Percentiles rank a stretch among this genome's conserved stretches.
These are phyloP conservation scores for Exophiala sideris DNA, from an alignment of 2,329 filamentous ascomycete species.

Conservation along the genomic window DNA sequence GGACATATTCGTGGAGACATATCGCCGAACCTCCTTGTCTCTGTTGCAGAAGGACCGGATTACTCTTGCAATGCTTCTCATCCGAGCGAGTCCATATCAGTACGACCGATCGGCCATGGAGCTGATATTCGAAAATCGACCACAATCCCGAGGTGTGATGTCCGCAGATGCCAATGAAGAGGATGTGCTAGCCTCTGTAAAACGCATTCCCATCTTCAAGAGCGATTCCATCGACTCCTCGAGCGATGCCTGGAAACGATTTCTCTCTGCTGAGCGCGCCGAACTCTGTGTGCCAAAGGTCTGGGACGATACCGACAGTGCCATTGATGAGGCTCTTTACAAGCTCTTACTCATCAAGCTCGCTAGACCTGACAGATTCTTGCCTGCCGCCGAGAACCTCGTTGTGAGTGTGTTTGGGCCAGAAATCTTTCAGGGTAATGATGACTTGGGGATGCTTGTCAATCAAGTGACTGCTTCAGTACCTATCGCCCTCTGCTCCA, in stretches of 20 bases:
- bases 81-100: slow-evolving; percentile 90
- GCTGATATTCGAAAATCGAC: slow-evolving; percentile 69
- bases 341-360: slow-evolving; percentile 90
- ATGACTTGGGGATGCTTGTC: slow-evolving; percentile 82
- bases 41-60: slow-evolving; percentile 91
- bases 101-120: slow-evolving; percentile 93
- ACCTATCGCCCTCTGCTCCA: slow-evolving; percentile 89
- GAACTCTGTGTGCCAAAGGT: slow-evolving; percentile 77
- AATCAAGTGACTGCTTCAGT: slow-evolving; percentile 77
- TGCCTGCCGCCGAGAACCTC: slow-evolving; percentile 89
- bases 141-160: slow-evolving; percentile 68
- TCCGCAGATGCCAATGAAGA: slow-evolving; percentile 68
- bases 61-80: slow-evolving; percentile 89
- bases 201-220: slow-evolving; percentile 70
- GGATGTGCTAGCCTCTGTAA: slow-evolving; percentile 65
- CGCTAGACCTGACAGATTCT: slow-evolving; percentile 91
- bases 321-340: slow-evolving; percentile 71
- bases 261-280: slow-evolving; percentile 80
- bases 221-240: slow-evolving; percentile 61
- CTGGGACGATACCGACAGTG: slow-evolving; percentile 63
- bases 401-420: slow-evolving; percentile 80
- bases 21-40: slow-evolving; percentile 88
- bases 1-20: slow-evolving; percentile 86
- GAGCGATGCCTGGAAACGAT: slow-evolving; percentile 68
- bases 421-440: slow-evolving; percentile 75